Evolutionary conservation across 176 grass and related monocot genomes (phyloP).

Genomic region (Oryza glaberrima): DNA sequence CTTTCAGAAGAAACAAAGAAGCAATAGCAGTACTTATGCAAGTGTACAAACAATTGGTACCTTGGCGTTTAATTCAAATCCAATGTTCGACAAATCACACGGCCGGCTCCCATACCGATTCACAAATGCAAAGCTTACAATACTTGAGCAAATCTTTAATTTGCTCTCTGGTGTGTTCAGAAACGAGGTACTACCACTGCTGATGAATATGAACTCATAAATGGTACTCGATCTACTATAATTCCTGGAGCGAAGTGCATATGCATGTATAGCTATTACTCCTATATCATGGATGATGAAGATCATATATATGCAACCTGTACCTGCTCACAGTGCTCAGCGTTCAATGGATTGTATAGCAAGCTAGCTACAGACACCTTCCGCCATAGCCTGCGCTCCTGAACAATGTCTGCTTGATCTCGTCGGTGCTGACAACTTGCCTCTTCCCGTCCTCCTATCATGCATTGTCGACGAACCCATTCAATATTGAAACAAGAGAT

Average conservation of each 20-base stretch:
- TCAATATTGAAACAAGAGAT: neutral
- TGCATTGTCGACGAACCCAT: constrained; percentile 10
- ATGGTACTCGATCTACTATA: neutral
- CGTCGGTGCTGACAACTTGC: constrained; percentile 55
- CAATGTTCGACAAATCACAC: constrained; percentile 21
- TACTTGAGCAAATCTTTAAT: constrained; percentile 22
- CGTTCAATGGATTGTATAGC: constrained; percentile 2
- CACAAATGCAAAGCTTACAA: constrained; percentile 13
- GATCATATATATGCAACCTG: neutral
- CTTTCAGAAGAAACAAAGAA: constrained; percentile 34
- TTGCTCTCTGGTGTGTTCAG: constrained; percentile 9
- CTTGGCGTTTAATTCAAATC: constrained; percentile 39
- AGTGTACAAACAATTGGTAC: constrained; percentile 23
- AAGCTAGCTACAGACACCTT: constrained; percentile 51
- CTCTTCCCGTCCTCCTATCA: constrained; percentile 62
- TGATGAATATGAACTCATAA: neutral
- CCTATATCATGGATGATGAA: neutral
- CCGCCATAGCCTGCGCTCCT: constrained; percentile 80
- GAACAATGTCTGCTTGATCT: constrained; percentile 86
- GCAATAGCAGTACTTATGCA: neutral
- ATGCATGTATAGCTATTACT: constrained; percentile 4
- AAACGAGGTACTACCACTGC: neutral
- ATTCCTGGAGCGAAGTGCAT: constrained; percentile 24
- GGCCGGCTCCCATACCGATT: neutral
- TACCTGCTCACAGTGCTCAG: neutral